Base-by-base conservation (phyloP, 176 grass and related monocot species). In the Guadua angustifolia region DNA sequence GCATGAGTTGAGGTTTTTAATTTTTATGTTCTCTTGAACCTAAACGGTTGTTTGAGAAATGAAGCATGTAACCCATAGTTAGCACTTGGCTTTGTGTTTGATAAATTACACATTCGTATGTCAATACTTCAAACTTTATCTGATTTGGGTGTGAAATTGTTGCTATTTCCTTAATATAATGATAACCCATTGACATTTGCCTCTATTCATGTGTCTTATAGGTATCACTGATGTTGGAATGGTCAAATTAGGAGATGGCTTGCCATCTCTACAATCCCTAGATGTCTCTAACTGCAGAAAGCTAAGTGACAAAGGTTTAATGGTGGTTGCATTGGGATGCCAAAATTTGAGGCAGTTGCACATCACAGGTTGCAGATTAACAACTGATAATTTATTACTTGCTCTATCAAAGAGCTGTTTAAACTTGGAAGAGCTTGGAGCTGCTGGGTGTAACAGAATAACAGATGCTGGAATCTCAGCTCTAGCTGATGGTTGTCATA, bases 211-310 rank as follows among this genome's bases (percentile, higher is more conserved):
- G 59, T 67, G 2, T 90, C 67, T 79, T 6, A 52, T 74, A 90
- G 89, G 89, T 89, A 83, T 94, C 14, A 83, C 89, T 80, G 91
- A 98, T 88, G 80, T 73, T 69, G 96, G 95, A 75, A 67, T 98
- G 78, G 33, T 74, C 50, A 89, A 72, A 76, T 52, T 98, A 80
- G 91, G 92, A 45, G 60, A 62, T 71, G 76, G 89, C 56, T 45
- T 98, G 52, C 36, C 58, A 58, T 92, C 57, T 77, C 79, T 98
- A 46, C 91, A 87, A 78, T 90, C 85, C 47, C 59, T 95, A 63
- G 93, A 95, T 80, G 87, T 95, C 73, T 98, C 95, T 61, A 40
- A 80, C n/a, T 98, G 95, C 87, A 90, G 66, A 93, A 95, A 93
- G 71, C 71, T 95, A 79, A 95, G 85, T 59, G 93, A 98, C 63